These are phyloP conservation scores for Neurospora discreta DNA, from an alignment of 495 filamentous ascomycete species.

Conservation along the genomic window DNA sequence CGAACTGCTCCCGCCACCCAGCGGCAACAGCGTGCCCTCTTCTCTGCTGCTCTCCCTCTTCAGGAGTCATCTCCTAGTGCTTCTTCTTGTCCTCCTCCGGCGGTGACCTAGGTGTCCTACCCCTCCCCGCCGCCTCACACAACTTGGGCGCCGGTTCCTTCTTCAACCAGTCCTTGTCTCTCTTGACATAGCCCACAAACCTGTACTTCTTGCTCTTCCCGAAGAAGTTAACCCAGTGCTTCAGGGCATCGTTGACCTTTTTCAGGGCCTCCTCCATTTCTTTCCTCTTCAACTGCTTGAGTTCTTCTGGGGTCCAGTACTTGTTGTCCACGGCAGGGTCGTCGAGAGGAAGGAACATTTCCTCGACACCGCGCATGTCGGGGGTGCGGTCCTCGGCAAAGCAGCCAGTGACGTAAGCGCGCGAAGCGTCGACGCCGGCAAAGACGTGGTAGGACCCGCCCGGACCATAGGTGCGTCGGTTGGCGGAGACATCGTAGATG, in stretches of 20 bases:
- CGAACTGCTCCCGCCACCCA: neutral
- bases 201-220: constrained; percentile 62
- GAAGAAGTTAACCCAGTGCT: constrained; percentile 70
- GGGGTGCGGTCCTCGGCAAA: constrained; percentile 75
- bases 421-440: constrained; percentile 73
- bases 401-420: constrained; percentile 94
- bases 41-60: neutral
- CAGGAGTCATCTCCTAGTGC: neutral
- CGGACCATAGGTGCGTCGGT: constrained; percentile 70
- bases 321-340: constrained; percentile 41
- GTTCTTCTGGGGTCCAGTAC: constrained; percentile 40
- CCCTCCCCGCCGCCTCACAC: constrained; percentile 35
- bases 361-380: constrained; percentile 77
- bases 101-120: constrained; percentile 28
- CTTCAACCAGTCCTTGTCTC: constrained; percentile 34
- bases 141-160: constrained; percentile 29
- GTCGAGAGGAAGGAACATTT: constrained; percentile 75
- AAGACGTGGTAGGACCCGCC: constrained; percentile 85
- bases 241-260: constrained; percentile 45
- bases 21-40: neutral
- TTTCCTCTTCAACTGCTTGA: constrained; percentile 41
- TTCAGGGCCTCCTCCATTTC: constrained; percentile 40
- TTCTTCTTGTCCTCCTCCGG: constrained; percentile 16
- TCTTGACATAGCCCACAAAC: constrained; percentile 54
- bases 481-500: constrained; percentile 84